Percentiles rank a stretch among this genome's conserved stretches.
Conservation (phyloP, 371 early-diverging fungal species). For the Apophysomyces ossiformis region DNA sequence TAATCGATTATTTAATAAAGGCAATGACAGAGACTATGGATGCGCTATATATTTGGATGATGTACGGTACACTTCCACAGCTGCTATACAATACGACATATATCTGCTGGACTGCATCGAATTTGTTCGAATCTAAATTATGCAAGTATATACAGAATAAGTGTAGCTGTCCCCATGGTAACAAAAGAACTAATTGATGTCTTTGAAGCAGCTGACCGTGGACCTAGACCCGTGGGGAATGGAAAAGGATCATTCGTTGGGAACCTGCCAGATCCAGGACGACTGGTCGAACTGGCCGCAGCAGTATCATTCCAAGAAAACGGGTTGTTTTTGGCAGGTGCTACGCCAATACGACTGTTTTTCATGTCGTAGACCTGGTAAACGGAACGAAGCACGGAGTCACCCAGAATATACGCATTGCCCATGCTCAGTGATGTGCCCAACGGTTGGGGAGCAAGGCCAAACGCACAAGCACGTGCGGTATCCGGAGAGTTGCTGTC, state of each 20-base stretch:
- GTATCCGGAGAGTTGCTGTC: background rate
- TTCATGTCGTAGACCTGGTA: slow-evolving; percentile 1
- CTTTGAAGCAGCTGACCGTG: background rate
- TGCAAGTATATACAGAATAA: background rate
- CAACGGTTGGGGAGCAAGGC: background rate
- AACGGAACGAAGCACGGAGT: background rate
- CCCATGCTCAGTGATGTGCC: background rate
- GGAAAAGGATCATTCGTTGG: background rate
- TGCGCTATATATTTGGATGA: too few relatives aligned
- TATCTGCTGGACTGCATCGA: too few relatives aligned
- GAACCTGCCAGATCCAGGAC: background rate
- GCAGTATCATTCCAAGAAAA: background rate
- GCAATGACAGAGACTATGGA: too few relatives aligned
- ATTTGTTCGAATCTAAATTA: too few relatives aligned
- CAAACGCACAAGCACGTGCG: background rate
- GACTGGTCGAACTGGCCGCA: background rate
- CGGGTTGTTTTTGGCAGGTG: background rate
- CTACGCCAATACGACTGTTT: background rate
- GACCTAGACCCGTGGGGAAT: background rate
- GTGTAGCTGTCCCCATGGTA: background rate
- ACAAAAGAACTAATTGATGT: background rate
- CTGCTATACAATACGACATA: too few relatives aligned
- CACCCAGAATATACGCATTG: background rate
- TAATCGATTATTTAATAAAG: too few relatives aligned
- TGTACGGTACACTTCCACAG: too few relatives aligned